Evolutionary conservation across 1,139 yeast species (phyloP).

Genomic region (Debaryomyces psychrophilus): DNA sequence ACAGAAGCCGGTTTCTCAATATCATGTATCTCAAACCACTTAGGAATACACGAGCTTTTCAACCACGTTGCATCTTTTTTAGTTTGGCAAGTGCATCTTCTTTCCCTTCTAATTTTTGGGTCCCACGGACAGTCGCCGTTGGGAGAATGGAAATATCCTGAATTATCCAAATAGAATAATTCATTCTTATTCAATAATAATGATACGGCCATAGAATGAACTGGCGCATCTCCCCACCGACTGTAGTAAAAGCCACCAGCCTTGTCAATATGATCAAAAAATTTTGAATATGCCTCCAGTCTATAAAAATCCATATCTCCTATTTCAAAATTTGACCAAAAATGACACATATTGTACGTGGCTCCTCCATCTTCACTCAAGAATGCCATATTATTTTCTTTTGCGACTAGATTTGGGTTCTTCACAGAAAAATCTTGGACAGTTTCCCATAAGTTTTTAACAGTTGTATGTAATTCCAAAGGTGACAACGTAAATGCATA

Average conservation of each 20-base stretch:
- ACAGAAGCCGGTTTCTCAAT: conserved; percentile 18
- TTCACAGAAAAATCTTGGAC: conserved; percentile 24
- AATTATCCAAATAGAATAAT: conserved; percentile 23
- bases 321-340: conserved; percentile 31
- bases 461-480: conserved; percentile 26
- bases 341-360: conserved; percentile 28
- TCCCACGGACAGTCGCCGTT: conserved; percentile 27
- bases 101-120: conserved; percentile 14
- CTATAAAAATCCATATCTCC: conserved; percentile 24
- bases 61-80: conserved; percentile 27
- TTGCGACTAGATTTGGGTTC: conserved; percentile 18
- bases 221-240: conserved; percentile 34
- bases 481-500: conserved; percentile 24
- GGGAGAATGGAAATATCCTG: conserved; percentile 29
- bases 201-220: conserved; percentile 27
- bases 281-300: conserved; percentile 19
- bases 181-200: conserved; percentile 19
- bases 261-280: conserved; percentile 23
- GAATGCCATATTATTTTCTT: conserved; percentile 15
- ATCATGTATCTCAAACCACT: conserved; percentile 25
- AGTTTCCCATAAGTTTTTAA: conserved; percentile 25
- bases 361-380: conserved; percentile 18
- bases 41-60: conserved; percentile 22
- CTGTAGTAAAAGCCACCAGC: conserved; percentile 29
- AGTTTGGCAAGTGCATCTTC: conserved; percentile 27